Evolutionary conservation across 2,329 filamentous ascomycete species (phyloP).

Genomic region (Parafenestella ontariensis): DNA sequence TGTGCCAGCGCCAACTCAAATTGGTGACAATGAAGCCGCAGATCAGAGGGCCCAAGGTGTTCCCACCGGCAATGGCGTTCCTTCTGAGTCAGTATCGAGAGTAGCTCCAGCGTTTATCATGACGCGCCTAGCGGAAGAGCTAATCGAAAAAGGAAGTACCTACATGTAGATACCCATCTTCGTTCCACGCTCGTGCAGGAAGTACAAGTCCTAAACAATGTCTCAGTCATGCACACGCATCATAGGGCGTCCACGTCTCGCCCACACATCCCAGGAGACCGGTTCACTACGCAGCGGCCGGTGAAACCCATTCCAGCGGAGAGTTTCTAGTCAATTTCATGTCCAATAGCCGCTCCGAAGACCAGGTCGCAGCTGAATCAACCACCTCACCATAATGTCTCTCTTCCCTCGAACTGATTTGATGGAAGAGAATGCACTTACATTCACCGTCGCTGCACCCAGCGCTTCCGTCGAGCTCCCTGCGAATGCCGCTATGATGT

Average conservation of each 20-base stretch:
- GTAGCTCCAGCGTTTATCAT: background rate
- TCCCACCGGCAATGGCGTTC: slow-evolving; percentile 48
- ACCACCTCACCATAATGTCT: background rate
- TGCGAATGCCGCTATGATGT: slow-evolving; percentile 55
- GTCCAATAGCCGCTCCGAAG: background rate
- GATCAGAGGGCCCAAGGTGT: slow-evolving; percentile 50
- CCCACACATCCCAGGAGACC: background rate
- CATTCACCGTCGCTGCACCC: slow-evolving; percentile 50
- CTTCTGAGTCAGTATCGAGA: background rate
- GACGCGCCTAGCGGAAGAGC: background rate
- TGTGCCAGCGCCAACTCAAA: slow-evolving; percentile 49
- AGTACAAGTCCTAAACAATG: slow-evolving; percentile 34
- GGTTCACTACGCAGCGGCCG: background rate
- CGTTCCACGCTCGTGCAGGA: slow-evolving; percentile 43
- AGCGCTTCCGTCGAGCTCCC: slow-evolving; percentile 56
- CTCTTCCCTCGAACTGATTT: background rate
- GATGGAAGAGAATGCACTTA: slow-evolving; percentile 3
- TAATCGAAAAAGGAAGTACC: background rate
- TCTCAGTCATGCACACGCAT: slow-evolving; percentile 16
- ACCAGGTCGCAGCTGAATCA: slow-evolving; percentile 10
- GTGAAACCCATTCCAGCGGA: background rate
- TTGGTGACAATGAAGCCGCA: slow-evolving; percentile 49
- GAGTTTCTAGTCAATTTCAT: background rate
- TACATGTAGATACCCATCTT: slow-evolving; percentile 49
- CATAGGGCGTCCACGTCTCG: background rate